phyloP scores from a whole-genome alignment of 495 filamentous ascomycete species.

The Tuber umbilicatum region DNA sequence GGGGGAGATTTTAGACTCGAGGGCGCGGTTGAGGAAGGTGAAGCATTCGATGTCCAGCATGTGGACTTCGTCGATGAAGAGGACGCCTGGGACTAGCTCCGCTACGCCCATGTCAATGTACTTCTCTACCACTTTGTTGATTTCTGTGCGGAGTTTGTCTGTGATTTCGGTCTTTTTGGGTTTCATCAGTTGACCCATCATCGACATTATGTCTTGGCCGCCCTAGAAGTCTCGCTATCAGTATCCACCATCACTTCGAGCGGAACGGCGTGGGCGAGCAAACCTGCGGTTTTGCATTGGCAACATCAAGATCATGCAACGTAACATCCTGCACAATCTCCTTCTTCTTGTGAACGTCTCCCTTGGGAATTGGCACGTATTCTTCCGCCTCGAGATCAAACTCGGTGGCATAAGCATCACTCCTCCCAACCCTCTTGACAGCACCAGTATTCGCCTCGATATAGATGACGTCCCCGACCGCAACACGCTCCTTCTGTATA shows the following conservation, averaged over 20 bases:
- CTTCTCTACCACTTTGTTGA: constrained; percentile 96
- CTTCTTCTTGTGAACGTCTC: constrained; percentile 99
- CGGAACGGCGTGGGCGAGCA: neutral
- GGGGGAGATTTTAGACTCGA: constrained; percentile 86
- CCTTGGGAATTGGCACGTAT: constrained; percentile 96
- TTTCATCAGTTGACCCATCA: constrained; percentile 99
- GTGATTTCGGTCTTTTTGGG: constrained; percentile 98
- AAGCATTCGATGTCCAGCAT: constrained; percentile 99
- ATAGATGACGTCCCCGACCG: constrained; percentile 94
- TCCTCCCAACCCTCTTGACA: constrained; percentile 90
- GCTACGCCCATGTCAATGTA: constrained; percentile 99
- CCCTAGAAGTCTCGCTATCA: constrained; percentile 51
- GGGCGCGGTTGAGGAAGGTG: constrained; percentile 93
- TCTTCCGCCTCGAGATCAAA: constrained; percentile 98
- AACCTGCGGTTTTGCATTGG: constrained; percentile 72
- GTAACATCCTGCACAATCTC: constrained; percentile 99
- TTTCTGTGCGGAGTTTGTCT: constrained; percentile 87
- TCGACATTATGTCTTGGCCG: constrained; percentile 98
- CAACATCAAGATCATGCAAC: constrained; percentile 90
- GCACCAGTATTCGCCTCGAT: constrained; percentile 97
- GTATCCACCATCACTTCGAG: constrained; percentile 9
- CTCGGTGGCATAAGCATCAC: constrained; percentile 93
- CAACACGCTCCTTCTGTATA: constrained; percentile 94
- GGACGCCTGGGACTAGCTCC: constrained; percentile 89
- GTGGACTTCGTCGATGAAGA: constrained; percentile 98